These are phyloP conservation scores for Trichophyton equinum DNA, from an alignment of 2,329 filamentous ascomycete species.

Conservation along the genomic window DNA sequence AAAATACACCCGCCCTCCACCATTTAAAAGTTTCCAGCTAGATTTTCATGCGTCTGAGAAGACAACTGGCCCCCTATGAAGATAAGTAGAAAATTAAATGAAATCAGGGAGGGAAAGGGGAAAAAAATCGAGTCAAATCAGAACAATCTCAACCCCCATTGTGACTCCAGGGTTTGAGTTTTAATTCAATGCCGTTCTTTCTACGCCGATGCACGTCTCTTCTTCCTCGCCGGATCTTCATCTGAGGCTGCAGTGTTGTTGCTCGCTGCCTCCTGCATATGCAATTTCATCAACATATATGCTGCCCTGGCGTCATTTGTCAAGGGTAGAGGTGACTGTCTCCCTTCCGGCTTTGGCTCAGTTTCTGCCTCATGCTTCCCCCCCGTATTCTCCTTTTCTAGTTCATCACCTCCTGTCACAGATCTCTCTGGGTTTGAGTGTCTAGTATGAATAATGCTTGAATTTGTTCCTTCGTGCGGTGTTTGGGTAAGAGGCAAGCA, in stretches of 20 bases:
- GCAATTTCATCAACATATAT: constrained; percentile 26
- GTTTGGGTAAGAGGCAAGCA: not conserved
- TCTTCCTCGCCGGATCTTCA: constrained; percentile 11
- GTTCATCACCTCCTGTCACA: not conserved
- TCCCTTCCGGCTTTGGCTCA: constrained; percentile 5
- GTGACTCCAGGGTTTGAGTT: not conserved
- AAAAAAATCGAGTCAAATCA: not conserved
- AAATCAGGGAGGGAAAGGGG: not conserved
- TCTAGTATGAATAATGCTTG: no score
- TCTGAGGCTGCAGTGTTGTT: constrained; percentile 12
- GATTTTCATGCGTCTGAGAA: no score
- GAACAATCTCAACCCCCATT: not conserved
- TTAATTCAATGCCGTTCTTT: not conserved
- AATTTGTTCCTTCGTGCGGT: not conserved
- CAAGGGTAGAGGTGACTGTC: constrained; percentile 16
- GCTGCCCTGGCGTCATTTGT: constrained; percentile 26
- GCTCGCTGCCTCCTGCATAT: constrained; percentile 20
- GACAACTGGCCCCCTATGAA: no score
- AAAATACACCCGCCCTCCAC: not conserved
- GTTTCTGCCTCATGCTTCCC: not conserved
- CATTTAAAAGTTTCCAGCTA: no score
- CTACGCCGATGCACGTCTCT: constrained; percentile 13
- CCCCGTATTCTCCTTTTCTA: not conserved
- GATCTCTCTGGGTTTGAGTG: not conserved
- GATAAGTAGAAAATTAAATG: not conserved